Evolutionary conservation across 2,329 filamentous ascomycete species (phyloP).

Genomic region (Colletotrichum sansevieriae): DNA sequence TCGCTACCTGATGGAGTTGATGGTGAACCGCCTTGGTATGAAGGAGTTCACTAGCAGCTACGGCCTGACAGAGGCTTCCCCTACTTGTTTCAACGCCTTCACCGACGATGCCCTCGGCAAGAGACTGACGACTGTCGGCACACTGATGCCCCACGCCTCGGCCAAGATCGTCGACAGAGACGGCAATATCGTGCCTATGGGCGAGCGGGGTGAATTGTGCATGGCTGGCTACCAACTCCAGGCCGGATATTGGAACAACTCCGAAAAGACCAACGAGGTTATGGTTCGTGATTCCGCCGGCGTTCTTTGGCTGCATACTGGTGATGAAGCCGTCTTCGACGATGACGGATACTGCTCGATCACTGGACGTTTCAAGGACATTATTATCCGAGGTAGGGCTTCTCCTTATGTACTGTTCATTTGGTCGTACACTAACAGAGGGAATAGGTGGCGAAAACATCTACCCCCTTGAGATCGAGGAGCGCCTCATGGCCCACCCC

Average conservation of each 20-base stretch:
- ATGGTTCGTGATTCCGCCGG: constrained; percentile 67
- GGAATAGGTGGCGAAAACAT: constrained; percentile 76
- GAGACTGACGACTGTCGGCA: constrained; percentile 79
- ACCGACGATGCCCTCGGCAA: constrained; percentile 77
- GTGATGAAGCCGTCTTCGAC: constrained; percentile 78
- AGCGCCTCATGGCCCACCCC: constrained; percentile 75
- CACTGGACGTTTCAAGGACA: constrained; percentile 83
- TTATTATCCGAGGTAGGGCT: constrained; percentile 76
- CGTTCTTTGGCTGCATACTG: constrained; percentile 74
- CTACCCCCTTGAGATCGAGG: constrained; percentile 82
- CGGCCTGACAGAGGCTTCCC: constrained; percentile 82
- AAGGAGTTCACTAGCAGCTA: constrained; percentile 79
- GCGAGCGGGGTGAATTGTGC: constrained; percentile 79
- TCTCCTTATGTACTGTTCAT: not conserved
- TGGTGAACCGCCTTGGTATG: constrained; percentile 81
- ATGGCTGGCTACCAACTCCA: constrained; percentile 84
- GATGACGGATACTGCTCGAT: constrained; percentile 78
- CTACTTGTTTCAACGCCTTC: constrained; percentile 85
- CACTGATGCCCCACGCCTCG: constrained; percentile 79
- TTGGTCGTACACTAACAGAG: constrained; percentile 41
- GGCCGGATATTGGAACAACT: constrained; percentile 76
- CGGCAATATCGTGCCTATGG: constrained; percentile 75
- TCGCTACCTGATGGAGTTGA: constrained; percentile 78
- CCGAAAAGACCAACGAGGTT: constrained; percentile 76
- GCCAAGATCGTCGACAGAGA: constrained; percentile 83